Conservation (phyloP, 1,284 basidiomycete genomes). For the Gastroboletus turbinatus region DNA sequence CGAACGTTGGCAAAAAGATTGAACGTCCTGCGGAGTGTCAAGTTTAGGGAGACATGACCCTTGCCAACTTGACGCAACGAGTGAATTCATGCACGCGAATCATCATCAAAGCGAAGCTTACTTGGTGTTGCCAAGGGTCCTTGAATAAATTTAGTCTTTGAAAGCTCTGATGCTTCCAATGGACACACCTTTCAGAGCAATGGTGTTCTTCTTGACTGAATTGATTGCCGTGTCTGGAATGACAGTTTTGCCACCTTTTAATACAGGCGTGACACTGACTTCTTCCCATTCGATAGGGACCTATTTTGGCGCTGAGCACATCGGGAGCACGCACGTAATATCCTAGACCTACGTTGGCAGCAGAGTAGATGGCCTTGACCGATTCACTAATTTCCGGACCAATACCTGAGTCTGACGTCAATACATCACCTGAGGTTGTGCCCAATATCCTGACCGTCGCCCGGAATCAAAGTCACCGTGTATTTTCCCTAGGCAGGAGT, state of each 20-base stretch:
- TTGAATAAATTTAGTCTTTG: conserved; percentile 29
- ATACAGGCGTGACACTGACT: conserved; percentile 92
- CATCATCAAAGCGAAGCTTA: conserved; percentile 35
- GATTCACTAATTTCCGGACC: conserved; percentile 98
- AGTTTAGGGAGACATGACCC: conserved; percentile 97
- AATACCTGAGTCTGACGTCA: conserved; percentile 66
- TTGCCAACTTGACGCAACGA: conserved; percentile 75
- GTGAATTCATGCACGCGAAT: conserved; percentile 10
- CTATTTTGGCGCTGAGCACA: conserved; percentile 39
- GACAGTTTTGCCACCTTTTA: conserved; percentile 94
- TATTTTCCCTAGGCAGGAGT: conserved; percentile 78
- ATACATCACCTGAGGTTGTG: conserved; percentile 20
- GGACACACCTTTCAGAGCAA: conserved; percentile 88
- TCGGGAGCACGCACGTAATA: conserved; percentile 2
- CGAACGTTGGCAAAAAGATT: conserved; percentile 98
- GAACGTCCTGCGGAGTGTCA: conserved; percentile 96
- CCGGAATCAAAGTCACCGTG: conserved; percentile 89
- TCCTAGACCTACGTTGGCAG: conserved; percentile 66
- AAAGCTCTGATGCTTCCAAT: conserved; percentile 4
- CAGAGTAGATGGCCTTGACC: conserved; percentile 90
- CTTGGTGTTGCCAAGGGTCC: conserved; percentile 94
- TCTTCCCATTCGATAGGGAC: conserved; percentile 99
- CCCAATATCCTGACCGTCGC: conserved; percentile 67
- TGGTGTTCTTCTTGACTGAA: conserved; percentile 95
- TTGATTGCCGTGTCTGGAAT: conserved; percentile 92